A percentile compares a stretch with the other conserved stretches of the same genome.
These are phyloP conservation scores for Ajuga reptans DNA, from an alignment of 305 asterid species.

Conservation along the genomic window DNA sequence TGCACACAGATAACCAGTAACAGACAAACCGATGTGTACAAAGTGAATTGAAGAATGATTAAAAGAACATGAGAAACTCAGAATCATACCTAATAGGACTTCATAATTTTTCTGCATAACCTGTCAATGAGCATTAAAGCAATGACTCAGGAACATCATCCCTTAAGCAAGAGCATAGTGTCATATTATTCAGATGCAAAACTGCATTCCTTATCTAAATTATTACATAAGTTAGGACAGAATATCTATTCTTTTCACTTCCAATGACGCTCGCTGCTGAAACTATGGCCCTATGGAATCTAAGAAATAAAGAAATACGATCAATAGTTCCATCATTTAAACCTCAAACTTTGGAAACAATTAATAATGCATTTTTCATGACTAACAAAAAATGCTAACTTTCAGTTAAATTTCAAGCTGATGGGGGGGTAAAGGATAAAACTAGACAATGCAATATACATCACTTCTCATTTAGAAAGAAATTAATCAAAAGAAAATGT, in stretches of 20 bases:
- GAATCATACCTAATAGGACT: conserved; percentile 61
- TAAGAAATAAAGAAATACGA: not conserved
- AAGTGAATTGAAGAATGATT: not conserved
- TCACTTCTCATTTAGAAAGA: not conserved
- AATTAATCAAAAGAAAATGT: not conserved
- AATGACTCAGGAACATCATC: conserved; percentile 11
- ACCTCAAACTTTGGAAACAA: no score
- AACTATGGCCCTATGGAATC: not conserved
- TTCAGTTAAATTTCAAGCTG: not conserved
- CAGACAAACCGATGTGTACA: not conserved
- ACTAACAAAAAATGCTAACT: not conserved
- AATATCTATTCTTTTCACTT: not conserved
- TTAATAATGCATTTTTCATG: no score
- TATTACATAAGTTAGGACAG: not conserved
- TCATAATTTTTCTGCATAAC: conserved; percentile 74
- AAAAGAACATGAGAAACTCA: not conserved
- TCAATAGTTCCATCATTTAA: not conserved
- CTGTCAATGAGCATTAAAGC: conserved; percentile 39
- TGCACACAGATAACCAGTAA: not conserved
- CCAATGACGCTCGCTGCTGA: not conserved
- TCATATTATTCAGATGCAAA: not conserved
- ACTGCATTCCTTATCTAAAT: not conserved
- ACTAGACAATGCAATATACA: not conserved
- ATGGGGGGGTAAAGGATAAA: not conserved
- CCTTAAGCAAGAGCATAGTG: conserved; percentile 8